Base-by-base conservation (phyloP, 768 basidiomycete genomes). In the Royoungia palumana region DNA sequence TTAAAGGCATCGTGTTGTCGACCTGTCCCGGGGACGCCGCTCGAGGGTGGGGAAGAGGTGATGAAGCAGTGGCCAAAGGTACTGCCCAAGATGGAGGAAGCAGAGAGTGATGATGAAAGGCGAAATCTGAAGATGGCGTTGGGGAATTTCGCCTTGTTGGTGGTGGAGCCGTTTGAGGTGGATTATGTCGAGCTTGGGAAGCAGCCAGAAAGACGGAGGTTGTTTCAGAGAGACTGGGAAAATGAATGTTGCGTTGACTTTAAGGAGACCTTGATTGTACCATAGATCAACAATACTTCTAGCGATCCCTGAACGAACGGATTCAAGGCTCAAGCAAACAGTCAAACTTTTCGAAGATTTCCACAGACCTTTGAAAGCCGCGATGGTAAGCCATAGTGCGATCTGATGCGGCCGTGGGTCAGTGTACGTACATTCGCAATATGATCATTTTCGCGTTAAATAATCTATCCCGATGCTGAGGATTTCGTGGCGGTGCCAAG, bases 1-100 rank as follows among this genome's bases (percentile, higher is more conserved):
- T 79, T 90, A 80, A 81, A 78, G 54, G 89, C 89, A 20, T 73
- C 72, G 35, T 94, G 87, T 82, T 81, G 78, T 53, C 72, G 83
- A 4, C 87, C 88, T 3, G 61, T 72, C 0, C 87, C 89, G 0
- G 92, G 89, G 0, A 74, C 71, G 5, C 67, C 60, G 12, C 60
- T 89, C 35, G 44, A 61, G 12, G 76, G 76, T 21, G 78, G 75
- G 5, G 74, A 76, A 35, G 82, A 82, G 49, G 30, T 13, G 6
- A 32, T 32, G 49, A 76, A 78, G 53, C 70, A 68, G 54, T 88
- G 88, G 85, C 87, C 85, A 10, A 60, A 58, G 53, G 68, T 53
- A 44, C 56, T 75, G 30, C 30, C 30, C 12, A 12, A 13, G 11
- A 13, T 75, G 5, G 72, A 61, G 1, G 74, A 77, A 35, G 72